These are phyloP conservation scores for Spiraea crenata DNA, from an alignment of 331 rosid genomes.

Conservation along the genomic window DNA sequence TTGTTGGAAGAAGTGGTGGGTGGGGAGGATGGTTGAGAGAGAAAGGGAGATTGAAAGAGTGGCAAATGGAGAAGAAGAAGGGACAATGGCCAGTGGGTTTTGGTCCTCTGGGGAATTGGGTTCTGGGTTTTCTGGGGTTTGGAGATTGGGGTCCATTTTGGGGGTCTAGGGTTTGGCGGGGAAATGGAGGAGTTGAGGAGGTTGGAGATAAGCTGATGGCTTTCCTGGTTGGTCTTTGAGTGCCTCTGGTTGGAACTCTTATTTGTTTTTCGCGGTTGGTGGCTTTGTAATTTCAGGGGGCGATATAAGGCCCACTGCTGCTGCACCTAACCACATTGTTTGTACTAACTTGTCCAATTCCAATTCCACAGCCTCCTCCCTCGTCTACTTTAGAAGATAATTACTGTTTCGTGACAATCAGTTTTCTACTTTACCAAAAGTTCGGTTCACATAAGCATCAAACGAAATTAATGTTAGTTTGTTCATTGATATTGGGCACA, in stretches of 20 bases:
- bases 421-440: too few species aligned
- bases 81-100: constrained; percentile 23
- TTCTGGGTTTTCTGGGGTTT: constrained; percentile 40
- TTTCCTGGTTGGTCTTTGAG: neutral
- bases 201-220: constrained; percentile 26
- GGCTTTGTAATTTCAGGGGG: neutral
- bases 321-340: constrained; percentile 3
- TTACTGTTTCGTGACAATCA: neutral
- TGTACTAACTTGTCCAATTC: constrained; percentile 7
- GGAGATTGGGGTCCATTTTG: constrained; percentile 45
- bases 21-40: constrained; percentile 51
- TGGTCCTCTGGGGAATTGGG: constrained; percentile 44
- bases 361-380: neutral
- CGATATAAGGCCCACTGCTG: neutral
- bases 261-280: neutral
- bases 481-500: too few species aligned
- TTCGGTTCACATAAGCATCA: too few species aligned
- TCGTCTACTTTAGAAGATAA: constrained; percentile 1
- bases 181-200: neutral
- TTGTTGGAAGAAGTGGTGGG: constrained; percentile 48
- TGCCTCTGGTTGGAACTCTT: neutral
- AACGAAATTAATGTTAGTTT: too few species aligned
- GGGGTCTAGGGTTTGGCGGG: neutral
- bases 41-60: constrained; percentile 70
- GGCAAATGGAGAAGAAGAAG: constrained; percentile 44